A percentile compares a stretch with the other conserved stretches of the same genome.
Conservation (phyloP, 371 early-diverging fungal species). For the Dichotomocladium elegans region DNA sequence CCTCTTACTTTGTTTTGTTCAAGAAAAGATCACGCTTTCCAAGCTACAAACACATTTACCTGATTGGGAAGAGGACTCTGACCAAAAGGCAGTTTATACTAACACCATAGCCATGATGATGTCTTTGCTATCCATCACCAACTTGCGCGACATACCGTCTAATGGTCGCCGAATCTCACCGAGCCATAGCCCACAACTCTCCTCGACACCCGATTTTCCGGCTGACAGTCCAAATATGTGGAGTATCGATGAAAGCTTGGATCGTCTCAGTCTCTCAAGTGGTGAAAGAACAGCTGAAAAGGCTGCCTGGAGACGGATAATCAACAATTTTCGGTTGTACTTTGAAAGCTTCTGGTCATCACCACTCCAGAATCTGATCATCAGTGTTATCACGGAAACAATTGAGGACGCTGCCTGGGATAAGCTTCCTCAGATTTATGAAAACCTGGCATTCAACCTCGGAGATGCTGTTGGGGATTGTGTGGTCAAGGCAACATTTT, state of each 20-base stretch:
- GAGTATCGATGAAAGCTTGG: background rate
- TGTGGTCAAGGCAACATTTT: slow-evolving; percentile 31
- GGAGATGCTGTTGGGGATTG: slow-evolving; percentile 22
- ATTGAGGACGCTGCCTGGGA: slow-evolving; percentile 23
- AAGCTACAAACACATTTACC: slow-evolving; percentile 10
- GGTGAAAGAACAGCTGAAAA: background rate
- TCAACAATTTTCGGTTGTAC: slow-evolving; percentile 11
- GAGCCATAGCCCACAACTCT: slow-evolving; percentile 20
- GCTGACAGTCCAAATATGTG: background rate
- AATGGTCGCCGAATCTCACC: slow-evolving; percentile 10
- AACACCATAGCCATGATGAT: slow-evolving; percentile 25
- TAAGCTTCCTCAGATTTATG: slow-evolving; percentile 15
- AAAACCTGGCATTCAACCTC: slow-evolving; percentile 27
- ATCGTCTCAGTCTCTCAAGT: background rate
- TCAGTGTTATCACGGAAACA: slow-evolving; percentile 22
- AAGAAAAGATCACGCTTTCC: slow-evolving; percentile 22
- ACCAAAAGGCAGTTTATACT: slow-evolving; percentile 10
- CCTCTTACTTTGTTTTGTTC: slow-evolving; percentile 12
- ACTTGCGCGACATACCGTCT: slow-evolving; percentile 4
- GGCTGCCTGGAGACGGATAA: background rate
- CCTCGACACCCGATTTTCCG: background rate
- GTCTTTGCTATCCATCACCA: slow-evolving; percentile 17
- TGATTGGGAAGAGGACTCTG: slow-evolving; percentile 4
- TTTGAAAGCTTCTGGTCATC: slow-evolving; percentile 40
- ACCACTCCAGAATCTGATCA: slow-evolving; percentile 29